A percentile compares a stretch with the other conserved stretches of the same genome.
Evolutionary conservation across 495 filamentous ascomycete species (phyloP).

Genomic region (Penicillium dipodomyicola): DNA sequence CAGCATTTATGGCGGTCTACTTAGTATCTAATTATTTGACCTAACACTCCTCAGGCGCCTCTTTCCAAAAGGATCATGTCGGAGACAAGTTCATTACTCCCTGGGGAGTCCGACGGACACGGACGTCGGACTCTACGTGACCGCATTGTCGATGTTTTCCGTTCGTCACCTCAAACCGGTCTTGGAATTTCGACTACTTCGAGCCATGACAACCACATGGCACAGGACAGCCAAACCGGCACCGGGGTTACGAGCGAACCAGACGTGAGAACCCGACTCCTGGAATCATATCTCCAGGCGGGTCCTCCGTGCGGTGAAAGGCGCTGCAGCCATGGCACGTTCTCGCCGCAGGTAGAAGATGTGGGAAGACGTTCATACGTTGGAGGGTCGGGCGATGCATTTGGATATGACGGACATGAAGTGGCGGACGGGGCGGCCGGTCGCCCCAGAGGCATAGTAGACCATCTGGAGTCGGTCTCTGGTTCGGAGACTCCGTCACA

Average conservation of each 20-base stretch:
- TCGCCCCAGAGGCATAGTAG: constrained; percentile 16
- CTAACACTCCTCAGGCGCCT: neutral
- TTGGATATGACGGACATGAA: constrained; percentile 26
- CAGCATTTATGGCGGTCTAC: constrained; percentile 6
- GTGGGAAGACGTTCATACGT: constrained; percentile 42
- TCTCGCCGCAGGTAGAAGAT: constrained; percentile 63
- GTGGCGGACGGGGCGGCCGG: constrained; percentile 11
- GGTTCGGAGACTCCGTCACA: constrained; percentile 37
- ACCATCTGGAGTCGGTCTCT: constrained; percentile 19
- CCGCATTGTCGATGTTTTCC: constrained; percentile 39
- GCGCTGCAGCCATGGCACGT: constrained; percentile 73
- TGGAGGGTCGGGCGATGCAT: constrained; percentile 13
- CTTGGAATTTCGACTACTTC: constrained; percentile 3
- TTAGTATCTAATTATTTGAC: neutral
- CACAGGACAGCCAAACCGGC: constrained; percentile 8
- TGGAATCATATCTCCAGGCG: constrained; percentile 39
- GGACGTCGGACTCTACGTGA: constrained; percentile 35
- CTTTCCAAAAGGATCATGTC: constrained; percentile 23
- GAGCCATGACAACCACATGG: neutral
- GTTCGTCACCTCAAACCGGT: constrained; percentile 16
- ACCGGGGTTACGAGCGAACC: constrained; percentile 23
- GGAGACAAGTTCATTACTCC: constrained; percentile 27
- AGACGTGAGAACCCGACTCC: constrained; percentile 35
- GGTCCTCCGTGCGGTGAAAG: constrained; percentile 41
- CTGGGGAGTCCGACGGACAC: constrained; percentile 23